A percentile compares a stretch with the other conserved stretches of the same genome.
Conservation (phyloP, 139 green algal genomes). For the Coelastrella sp. region DNA sequence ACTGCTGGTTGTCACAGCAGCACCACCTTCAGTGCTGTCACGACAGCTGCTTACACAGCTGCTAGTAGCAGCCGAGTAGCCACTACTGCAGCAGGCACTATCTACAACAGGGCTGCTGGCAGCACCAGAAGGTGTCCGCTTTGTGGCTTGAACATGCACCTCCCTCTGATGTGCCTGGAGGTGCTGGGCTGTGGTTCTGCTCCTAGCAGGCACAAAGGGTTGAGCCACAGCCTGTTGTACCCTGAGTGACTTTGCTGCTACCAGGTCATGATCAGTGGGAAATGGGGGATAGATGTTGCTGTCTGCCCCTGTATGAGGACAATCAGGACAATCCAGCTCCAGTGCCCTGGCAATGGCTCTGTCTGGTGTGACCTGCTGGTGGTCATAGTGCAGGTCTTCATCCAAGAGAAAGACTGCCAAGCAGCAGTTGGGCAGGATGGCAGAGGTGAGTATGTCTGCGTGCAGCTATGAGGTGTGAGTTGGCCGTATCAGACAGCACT, state of each 20-base stretch:
- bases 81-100: conserved; percentile 28
- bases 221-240: conserved; percentile 11
- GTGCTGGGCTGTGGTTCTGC: neutral
- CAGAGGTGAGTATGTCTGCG: neutral
- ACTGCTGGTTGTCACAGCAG: neutral
- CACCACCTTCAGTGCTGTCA: neutral
- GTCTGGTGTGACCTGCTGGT: neutral
- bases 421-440: neutral
- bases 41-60: conserved; percentile 4
- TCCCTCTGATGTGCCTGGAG: conserved; percentile 9
- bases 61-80: neutral
- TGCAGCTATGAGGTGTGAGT: neutral
- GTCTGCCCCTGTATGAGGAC: neutral
- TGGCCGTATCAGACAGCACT: neutral
- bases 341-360: neutral
- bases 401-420: conserved; percentile 46
- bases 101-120: neutral
- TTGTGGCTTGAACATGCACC: neutral
- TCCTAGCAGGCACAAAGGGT: conserved; percentile 37
- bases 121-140: neutral
- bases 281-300: conserved; percentile 16
- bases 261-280: neutral
- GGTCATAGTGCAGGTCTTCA: conserved; percentile 47
- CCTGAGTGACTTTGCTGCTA: neutral
- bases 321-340: conserved; percentile 24